phyloP scores from a whole-genome alignment of 1,284 basidiomycete species.

The Chondrostereum purpureum region DNA sequence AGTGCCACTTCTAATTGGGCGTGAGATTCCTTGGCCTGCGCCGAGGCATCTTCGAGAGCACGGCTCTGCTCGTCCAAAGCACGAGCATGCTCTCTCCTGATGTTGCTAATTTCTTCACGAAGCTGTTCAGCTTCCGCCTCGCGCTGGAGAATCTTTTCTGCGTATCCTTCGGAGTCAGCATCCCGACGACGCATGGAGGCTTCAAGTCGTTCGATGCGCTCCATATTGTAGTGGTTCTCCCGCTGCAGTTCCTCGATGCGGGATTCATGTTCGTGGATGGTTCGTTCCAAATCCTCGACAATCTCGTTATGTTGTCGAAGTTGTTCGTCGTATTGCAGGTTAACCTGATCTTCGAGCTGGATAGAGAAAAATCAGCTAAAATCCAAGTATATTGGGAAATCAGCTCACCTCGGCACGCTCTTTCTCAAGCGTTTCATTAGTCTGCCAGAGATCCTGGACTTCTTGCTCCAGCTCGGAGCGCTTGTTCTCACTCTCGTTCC shows the following conservation, averaged over 20 bases:
- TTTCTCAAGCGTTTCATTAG: conserved; percentile 44
- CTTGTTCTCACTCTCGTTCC: conserved; percentile 48
- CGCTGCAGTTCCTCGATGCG: conserved; percentile 47
- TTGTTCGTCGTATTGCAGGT: conserved; percentile 46
- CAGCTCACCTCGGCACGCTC: conserved; percentile 47
- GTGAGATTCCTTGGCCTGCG: conserved; percentile 40
- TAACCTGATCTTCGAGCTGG: conserved; percentile 9
- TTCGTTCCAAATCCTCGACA: conserved; percentile 36
- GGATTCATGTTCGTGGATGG: conserved; percentile 51
- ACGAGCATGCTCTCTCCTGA: conserved; percentile 49
- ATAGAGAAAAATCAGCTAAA: not conserved
- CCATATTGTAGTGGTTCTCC: conserved; percentile 48
- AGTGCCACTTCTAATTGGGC: conserved; percentile 42
- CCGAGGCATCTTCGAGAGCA: conserved; percentile 39
- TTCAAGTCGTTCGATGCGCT: conserved; percentile 48
- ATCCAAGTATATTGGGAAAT: conserved; percentile 7
- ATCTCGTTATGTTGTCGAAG: conserved; percentile 42
- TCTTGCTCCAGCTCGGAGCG: conserved; percentile 48
- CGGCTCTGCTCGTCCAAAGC: conserved; percentile 45
- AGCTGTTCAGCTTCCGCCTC: conserved; percentile 45
- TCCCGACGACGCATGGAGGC: conserved; percentile 48
- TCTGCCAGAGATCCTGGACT: conserved; percentile 40
- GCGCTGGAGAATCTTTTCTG: conserved; percentile 31
- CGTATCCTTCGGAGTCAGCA: conserved; percentile 36
- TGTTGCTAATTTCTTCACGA: conserved; percentile 43